These are phyloP conservation scores for Adansonia madagascariensis DNA, from an alignment of 441 rosid genomes.

Conservation along the genomic window DNA sequence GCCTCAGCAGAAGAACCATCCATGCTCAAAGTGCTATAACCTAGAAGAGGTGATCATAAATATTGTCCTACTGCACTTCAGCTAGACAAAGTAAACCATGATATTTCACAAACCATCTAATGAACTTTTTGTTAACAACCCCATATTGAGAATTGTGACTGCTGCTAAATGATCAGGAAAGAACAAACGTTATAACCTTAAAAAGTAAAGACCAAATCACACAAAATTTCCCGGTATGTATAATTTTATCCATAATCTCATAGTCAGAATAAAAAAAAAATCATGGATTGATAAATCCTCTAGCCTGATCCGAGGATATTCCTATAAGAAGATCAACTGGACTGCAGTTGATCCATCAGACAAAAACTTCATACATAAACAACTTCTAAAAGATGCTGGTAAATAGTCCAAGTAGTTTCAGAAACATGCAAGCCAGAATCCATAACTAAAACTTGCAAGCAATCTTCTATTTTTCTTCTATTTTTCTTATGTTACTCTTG, in stretches of 20 bases:
- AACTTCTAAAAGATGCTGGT: neutral
- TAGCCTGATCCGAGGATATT: neutral
- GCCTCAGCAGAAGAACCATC: no score
- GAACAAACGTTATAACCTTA: neutral
- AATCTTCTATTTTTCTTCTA: neutral
- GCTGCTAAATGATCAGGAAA: neutral
- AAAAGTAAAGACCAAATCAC: neutral
- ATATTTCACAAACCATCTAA: neutral
- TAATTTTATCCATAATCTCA: neutral
- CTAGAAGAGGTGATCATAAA: neutral
- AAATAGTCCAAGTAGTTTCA: neutral
- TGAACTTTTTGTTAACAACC: neutral
- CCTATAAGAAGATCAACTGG: neutral
- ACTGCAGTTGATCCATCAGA: neutral
- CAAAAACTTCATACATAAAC: neutral
- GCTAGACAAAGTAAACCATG: constrained; percentile 2
- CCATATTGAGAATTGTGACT: neutral
- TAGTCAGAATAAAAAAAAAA: neutral
- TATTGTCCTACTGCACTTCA: neutral
- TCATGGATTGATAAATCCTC: neutral
- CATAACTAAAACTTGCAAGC: neutral
- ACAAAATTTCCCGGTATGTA: constrained; percentile 1
- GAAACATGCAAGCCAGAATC: neutral
- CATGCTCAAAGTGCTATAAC: neutral
- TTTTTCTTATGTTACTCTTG: neutral